Percentiles rank a stretch among this genome's conserved stretches.
phyloP scores from a whole-genome alignment of 192 early-diverging fungal species.

The Backusella luteola region DNA sequence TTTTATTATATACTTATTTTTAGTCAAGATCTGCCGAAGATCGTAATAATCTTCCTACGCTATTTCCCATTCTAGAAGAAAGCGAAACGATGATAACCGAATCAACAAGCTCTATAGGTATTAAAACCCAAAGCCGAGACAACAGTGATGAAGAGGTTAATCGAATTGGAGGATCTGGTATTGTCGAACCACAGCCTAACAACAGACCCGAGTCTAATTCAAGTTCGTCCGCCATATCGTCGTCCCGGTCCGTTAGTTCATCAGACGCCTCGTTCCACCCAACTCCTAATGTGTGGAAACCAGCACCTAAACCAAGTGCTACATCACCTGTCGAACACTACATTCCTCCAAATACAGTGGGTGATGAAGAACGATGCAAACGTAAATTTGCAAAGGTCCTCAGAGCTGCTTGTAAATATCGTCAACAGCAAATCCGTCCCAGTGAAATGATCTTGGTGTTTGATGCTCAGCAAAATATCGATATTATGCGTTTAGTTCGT shows the following conservation, averaged over 20 bases:
- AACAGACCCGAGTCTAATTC: slow-evolving; percentile 4
- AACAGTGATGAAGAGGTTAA: slow-evolving; percentile 1
- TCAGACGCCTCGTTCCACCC: slow-evolving; percentile 3
- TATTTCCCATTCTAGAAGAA: slow-evolving; percentile 8
- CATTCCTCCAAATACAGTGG: neutral
- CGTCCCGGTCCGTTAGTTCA: slow-evolving; percentile 1
- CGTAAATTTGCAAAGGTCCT: slow-evolving; percentile 34
- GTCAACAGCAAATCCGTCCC: slow-evolving; percentile 14
- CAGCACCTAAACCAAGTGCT: neutral
- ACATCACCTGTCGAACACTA: neutral
- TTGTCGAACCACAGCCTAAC: neutral
- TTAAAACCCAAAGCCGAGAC: neutral
- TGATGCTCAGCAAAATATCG: slow-evolving; percentile 25
- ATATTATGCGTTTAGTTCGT: slow-evolving; percentile 11
- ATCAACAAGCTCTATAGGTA: neutral
- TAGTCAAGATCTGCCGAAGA: neutral
- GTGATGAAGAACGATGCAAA: slow-evolving; percentile 25
- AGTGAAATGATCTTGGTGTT: slow-evolving; percentile 29
- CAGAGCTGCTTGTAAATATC: slow-evolving; percentile 20
- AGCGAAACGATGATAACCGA: slow-evolving; percentile 8
- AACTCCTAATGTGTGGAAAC: neutral
- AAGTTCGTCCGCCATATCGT: neutral
- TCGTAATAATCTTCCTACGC: neutral
- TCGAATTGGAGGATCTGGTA: slow-evolving; percentile 3
- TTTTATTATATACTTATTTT: slow-evolving; percentile 3